Percentiles rank a stretch among this genome's conserved stretches.
phyloP scores from a whole-genome alignment of 148 eudicot species.

The Chenopodium quinoa region DNA sequence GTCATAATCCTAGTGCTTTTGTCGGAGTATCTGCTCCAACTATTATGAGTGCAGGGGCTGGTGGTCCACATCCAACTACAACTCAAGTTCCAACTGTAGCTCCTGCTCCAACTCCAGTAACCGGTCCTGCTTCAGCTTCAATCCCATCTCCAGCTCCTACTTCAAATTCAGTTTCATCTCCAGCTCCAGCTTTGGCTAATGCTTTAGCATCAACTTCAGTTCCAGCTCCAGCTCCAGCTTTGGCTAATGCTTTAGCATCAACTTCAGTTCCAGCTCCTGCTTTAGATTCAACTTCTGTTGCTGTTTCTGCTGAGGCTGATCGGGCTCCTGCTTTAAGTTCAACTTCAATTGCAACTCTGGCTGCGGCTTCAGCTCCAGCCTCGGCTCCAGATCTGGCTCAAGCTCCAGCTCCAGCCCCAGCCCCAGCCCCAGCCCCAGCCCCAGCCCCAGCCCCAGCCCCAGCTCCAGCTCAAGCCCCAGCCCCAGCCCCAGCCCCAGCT shows the following conservation, averaged over 20 bases:
- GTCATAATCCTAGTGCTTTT: conserved; percentile 12
- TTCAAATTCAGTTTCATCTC: background rate
- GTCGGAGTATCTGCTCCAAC: background rate
- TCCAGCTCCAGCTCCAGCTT: background rate
- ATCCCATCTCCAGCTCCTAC: background rate
- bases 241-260: background rate
- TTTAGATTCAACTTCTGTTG: background rate
- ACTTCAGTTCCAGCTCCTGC: background rate
- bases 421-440: background rate
- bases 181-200: background rate
- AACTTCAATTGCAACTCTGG: background rate
- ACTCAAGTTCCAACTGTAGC: background rate
- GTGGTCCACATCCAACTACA: conserved; percentile 8
- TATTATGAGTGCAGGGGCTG: conserved; percentile 2
- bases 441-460: background rate
- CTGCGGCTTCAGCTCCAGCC: background rate
- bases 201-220: background rate
- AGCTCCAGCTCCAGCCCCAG: background rate
- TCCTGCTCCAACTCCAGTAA: background rate
- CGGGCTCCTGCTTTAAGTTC: background rate
- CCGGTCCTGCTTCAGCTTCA: background rate
- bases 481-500: background rate
- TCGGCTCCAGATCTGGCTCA: background rate
- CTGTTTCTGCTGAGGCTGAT: background rate
- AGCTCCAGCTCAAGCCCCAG: background rate